Evolutionary conservation across 2,329 filamentous ascomycete species (phyloP), one percentile per base, ranked within the genome.

Genomic region (Aureobasidium uvarum): DNA sequence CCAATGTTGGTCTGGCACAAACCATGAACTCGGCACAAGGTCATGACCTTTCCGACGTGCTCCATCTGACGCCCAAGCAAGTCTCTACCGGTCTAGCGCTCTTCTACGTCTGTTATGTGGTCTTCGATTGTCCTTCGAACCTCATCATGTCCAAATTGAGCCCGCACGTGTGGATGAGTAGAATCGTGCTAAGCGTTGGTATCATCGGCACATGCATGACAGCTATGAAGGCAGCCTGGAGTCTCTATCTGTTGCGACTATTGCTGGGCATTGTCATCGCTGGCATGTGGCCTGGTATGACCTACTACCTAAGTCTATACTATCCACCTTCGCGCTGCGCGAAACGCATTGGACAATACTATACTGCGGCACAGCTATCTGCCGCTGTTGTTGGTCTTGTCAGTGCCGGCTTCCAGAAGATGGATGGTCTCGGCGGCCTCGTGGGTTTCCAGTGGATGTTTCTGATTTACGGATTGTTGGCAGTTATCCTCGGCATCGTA

Each of bases 271-370:
- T 95, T 16, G 92, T 96, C 28, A 93, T 93, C 74, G 92, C 92
- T 1, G 92, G 92, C 54, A 92, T 96, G 89, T 96, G 92, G 92
- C 92, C 92, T 0, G 92, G 92, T 58, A 96, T 96, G 92, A 86
- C 91, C 11, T 95, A 95, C 76, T 96, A 96, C 73, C 82, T 96
- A 54, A 96, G 92, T 0, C 83, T 96, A 8, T 96, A 96, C 81
- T 96, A 96, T 73, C 92, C 92, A 7, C 92, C 92, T 0, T 91
- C 90, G 6, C 85, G 90, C 14, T 95, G 89, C 1, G 92, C 90
- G 16, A 96, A 95, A 79, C 85, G 92, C 45, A 96, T 96, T 69
- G 92, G 92, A 43, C 86, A 89, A 74, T 96, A 96, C 79, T 96
- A 91, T 74, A 96, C 91, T 1, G 92, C 92, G 0, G 86, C 91